Conservation (phyloP, 495 filamentous ascomycete species). For the Penicillium paradoxum region DNA sequence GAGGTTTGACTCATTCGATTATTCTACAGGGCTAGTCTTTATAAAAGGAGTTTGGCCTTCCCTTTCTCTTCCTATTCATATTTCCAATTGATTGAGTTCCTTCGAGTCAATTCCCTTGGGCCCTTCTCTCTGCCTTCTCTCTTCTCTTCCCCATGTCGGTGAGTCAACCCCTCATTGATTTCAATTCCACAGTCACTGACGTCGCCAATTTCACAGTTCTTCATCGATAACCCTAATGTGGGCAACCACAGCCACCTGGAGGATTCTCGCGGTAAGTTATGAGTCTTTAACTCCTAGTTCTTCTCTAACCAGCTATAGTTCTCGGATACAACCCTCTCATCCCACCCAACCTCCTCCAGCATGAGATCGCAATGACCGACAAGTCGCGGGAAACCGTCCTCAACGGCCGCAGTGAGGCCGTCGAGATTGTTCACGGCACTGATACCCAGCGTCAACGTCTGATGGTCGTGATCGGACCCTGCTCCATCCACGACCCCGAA, state of each 20-base stretch:
- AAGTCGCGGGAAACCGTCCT: conserved; percentile 77
- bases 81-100: not conserved
- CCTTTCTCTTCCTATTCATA: not conserved
- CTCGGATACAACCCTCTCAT: conserved; percentile 90
- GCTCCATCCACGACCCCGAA: conserved; percentile 93
- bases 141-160: conserved; percentile 36
- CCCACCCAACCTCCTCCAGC: conserved; percentile 89
- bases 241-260: conserved; percentile 77
- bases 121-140: not conserved
- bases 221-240: conserved; percentile 83
- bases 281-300: not conserved
- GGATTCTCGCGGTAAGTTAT: conserved; percentile 78
- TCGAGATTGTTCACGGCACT: conserved; percentile 70
- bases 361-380: conserved; percentile 80
- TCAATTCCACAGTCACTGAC: conserved; percentile 4
- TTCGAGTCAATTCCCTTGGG: not conserved
- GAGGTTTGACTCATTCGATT: conserved; percentile 23
- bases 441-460: conserved; percentile 69
- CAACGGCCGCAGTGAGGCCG: conserved; percentile 73
- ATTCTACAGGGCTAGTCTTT: conserved; percentile 7
- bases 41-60: not conserved
- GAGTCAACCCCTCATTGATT: conserved; percentile 28
- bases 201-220: conserved; percentile 53
- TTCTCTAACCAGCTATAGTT: conserved; percentile 47
- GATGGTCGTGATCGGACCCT: conserved; percentile 91